Conservation (phyloP, 257 asterid species). For the Vinca minor region DNA sequence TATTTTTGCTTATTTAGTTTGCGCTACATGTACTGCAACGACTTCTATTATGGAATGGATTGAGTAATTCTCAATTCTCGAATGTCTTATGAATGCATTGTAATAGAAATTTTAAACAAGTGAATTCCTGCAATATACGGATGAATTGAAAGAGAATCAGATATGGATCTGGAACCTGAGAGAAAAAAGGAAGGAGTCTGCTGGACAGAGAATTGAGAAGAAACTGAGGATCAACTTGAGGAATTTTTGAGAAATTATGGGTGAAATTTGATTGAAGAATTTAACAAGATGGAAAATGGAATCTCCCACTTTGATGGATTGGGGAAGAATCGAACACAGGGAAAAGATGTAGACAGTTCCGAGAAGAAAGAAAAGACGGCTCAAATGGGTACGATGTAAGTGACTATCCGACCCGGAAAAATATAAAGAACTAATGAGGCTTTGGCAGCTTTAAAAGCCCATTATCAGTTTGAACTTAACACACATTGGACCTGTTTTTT, state of each 20-base stretch:
- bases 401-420: constrained; percentile 6
- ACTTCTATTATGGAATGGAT: background rate
- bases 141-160: background rate
- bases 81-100: background rate
- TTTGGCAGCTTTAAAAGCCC: too few species aligned
- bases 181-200: constrained; percentile 10
- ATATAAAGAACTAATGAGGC: too few species aligned
- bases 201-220: constrained; percentile 1
- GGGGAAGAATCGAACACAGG: background rate
- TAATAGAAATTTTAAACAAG: background rate
- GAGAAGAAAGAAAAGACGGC: background rate
- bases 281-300: background rate
- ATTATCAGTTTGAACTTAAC: too few species aligned
- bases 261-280: background rate
- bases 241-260: background rate
- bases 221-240: background rate
- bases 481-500: too few species aligned
- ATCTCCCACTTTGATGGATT: background rate
- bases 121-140: background rate
- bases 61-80: too few species aligned
- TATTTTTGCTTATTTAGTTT: too few species aligned
- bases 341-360: background rate
- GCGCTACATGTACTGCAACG: too few species aligned
- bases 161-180: constrained; percentile 17
- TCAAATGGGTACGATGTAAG: background rate